Percentiles rank a stretch among this genome's conserved stretches.
Evolutionary conservation across 2,329 filamentous ascomycete species (phyloP).

Genomic region (Grosmannia clavigera): DNA sequence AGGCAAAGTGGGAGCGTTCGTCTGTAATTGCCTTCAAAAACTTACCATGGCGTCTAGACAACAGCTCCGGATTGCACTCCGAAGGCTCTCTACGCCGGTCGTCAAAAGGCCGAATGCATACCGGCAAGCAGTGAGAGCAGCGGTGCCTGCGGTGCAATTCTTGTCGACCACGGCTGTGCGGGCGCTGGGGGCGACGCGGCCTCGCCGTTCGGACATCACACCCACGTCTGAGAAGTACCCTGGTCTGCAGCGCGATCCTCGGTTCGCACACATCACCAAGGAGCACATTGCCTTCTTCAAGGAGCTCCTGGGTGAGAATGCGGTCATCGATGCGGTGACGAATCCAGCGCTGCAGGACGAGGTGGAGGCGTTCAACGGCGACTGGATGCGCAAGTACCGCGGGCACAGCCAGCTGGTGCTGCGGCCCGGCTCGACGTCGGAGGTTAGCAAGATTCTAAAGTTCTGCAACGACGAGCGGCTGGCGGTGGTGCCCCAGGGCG

Average conservation of each 20-base stretch:
- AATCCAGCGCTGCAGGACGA: constrained; percentile 59
- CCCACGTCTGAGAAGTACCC: constrained; percentile 83
- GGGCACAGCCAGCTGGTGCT: constrained; percentile 81
- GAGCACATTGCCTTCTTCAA: constrained; percentile 80
- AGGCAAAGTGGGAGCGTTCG: background rate
- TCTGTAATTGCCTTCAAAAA: background rate
- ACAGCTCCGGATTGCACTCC: background rate
- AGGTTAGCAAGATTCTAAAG: constrained; percentile 80
- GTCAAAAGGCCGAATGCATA: background rate
- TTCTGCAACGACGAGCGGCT: constrained; percentile 93
- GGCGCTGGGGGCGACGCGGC: background rate
- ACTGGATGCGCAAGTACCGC: constrained; percentile 99
- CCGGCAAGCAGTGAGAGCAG: background rate
- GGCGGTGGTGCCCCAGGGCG: constrained; percentile 92
- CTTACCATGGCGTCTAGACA: background rate
- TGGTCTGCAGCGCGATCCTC: constrained; percentile 63
- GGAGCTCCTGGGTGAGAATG: constrained; percentile 62
- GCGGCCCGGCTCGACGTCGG: constrained; percentile 70
- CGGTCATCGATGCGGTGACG: constrained; percentile 73
- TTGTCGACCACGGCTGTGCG: constrained; percentile 7
- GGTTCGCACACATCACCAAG: constrained; percentile 59
- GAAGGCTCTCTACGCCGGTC: background rate
- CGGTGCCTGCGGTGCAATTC: background rate
- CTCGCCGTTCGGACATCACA: constrained; percentile 28
- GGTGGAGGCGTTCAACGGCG: constrained; percentile 82